Percentiles rank a stretch among this genome's conserved stretches.
Conservation (phyloP, 129 eudicot species). For the Glebionis coronaria region DNA sequence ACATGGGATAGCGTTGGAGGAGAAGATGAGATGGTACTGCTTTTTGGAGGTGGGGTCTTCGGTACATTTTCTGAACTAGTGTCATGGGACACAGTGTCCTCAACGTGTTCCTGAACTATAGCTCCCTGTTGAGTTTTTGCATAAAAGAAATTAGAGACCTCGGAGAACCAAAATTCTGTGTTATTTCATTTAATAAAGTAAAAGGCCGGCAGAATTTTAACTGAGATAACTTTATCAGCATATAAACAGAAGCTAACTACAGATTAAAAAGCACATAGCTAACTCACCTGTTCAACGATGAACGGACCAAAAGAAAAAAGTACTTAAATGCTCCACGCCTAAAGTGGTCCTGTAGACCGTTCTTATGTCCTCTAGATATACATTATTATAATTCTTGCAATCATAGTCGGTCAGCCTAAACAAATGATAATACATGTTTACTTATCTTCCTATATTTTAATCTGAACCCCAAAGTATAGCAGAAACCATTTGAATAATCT, state of each 20-base stretch:
- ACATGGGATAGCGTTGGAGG: slow-evolving; percentile 63
- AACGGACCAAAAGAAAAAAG: neutral
- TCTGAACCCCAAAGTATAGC: neutral
- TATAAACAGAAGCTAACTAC: too few relatives aligned
- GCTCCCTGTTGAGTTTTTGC: slow-evolving; percentile 37
- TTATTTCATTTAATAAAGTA: too few relatives aligned
- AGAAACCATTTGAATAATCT: too few relatives aligned
- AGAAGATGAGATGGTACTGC: slow-evolving; percentile 42
- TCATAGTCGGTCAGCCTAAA: neutral
- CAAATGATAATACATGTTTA: neutral
- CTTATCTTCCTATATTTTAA: neutral
- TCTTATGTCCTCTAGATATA: neutral
- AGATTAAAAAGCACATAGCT: neutral
- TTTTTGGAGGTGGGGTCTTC: slow-evolving; percentile 79
- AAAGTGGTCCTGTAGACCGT: neutral
- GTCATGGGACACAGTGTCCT: slow-evolving; percentile 63
- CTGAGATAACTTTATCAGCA: too few relatives aligned
- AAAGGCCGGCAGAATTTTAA: too few relatives aligned
- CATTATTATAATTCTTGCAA: neutral
- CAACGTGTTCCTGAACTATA: slow-evolving; percentile 57
- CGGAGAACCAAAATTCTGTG: too few relatives aligned
- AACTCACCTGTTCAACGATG: neutral
- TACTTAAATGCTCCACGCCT: neutral
- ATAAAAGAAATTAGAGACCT: too few relatives aligned
- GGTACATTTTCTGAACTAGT: slow-evolving; percentile 53